Percentiles rank a stretch among this genome's conserved stretches.
Evolutionary conservation across 495 filamentous ascomycete species (phyloP).

Genomic region (Talaromyces stipitatus): DNA sequence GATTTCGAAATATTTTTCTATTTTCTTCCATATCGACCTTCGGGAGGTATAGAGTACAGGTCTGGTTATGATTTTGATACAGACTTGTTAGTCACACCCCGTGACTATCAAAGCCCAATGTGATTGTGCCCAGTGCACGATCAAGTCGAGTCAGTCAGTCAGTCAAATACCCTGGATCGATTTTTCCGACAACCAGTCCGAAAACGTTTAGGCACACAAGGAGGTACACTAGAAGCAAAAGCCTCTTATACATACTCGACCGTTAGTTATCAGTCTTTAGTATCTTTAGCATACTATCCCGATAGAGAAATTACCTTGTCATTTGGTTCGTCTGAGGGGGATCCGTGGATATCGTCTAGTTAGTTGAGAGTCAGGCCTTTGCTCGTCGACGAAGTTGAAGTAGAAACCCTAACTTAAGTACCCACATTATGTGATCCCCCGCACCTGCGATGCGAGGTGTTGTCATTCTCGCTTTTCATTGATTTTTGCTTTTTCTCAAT

Average conservation of each 20-base stretch:
- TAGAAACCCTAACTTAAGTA: no score
- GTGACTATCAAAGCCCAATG: neutral
- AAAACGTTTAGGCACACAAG: no score
- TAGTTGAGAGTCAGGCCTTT: neutral
- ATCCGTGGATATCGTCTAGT: neutral
- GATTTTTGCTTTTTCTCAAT: neutral
- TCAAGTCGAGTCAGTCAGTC: neutral
- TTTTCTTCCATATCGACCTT: no score
- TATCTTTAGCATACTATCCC: neutral
- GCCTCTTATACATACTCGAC: no score
- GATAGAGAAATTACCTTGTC: neutral
- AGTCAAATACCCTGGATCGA: neutral
- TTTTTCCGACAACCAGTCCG: no score
- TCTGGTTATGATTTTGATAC: no score
- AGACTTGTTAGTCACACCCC: no score
- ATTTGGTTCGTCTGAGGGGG: neutral
- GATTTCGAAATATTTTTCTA: neutral
- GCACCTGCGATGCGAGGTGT: neutral
- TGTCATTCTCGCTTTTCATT: neutral
- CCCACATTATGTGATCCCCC: neutral
- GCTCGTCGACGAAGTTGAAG: no score
- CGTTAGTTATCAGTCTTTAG: no score
- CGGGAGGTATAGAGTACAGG: no score
- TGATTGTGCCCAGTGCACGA: neutral
- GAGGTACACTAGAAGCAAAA: no score